phyloP scores from a whole-genome alignment of 1,284 basidiomycete species.

The Neonothopanus nambi region DNA sequence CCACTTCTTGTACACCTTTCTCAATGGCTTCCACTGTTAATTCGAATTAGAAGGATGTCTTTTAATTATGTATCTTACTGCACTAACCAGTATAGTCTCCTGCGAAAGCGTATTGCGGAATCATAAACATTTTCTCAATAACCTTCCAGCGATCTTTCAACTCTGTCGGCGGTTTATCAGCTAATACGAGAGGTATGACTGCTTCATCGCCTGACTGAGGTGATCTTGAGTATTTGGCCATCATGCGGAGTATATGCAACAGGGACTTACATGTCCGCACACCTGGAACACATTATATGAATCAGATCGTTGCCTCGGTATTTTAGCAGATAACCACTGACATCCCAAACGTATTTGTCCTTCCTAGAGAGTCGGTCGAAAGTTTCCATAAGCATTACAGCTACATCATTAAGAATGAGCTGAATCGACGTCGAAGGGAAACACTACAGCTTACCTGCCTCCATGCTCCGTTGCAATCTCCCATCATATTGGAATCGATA shows the following conservation, averaged over 20 bases:
- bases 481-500: slow-evolving; percentile 71
- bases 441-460: slow-evolving; percentile 50
- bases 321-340: slow-evolving; percentile 36
- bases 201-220: slow-evolving; percentile 62
- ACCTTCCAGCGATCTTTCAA: slow-evolving; percentile 63
- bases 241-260: neutral
- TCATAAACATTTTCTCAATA: slow-evolving; percentile 65
- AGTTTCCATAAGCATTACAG: slow-evolving; percentile 71
- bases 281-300: slow-evolving; percentile 42
- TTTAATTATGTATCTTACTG: too few species aligned
- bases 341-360: slow-evolving; percentile 74
- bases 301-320: slow-evolving; percentile 8
- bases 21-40: slow-evolving; percentile 59
- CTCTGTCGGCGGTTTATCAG: slow-evolving; percentile 47
- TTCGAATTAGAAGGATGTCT: neutral
- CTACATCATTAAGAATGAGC: slow-evolving; percentile 29
- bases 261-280: slow-evolving; percentile 56
- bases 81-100: slow-evolving; percentile 61
- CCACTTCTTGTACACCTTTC: slow-evolving; percentile 58
- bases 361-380: slow-evolving; percentile 61
- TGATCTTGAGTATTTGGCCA: neutral
- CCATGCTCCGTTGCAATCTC: slow-evolving; percentile 58
- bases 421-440: neutral
- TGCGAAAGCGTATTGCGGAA: slow-evolving; percentile 66
- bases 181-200: slow-evolving; percentile 52